These are phyloP conservation scores for Phellopilus nigrolimitatus DNA, from an alignment of 1,284 basidiomycete genomes.

Conservation along the genomic window DNA sequence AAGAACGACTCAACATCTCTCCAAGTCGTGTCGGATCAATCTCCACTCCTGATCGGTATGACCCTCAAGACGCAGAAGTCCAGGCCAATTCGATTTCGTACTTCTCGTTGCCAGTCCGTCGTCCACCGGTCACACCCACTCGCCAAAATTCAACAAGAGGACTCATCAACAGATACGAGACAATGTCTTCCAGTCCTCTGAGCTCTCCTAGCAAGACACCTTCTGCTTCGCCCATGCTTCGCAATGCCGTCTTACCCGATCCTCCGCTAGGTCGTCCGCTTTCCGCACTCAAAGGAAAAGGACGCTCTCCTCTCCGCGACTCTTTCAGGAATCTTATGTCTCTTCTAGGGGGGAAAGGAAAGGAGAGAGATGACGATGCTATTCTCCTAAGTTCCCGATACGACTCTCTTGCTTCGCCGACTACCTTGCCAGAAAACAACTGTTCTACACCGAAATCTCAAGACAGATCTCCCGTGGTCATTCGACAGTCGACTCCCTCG, in stretches of 20 bases:
- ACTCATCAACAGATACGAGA: slow-evolving; percentile 42
- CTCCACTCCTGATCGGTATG: background rate
- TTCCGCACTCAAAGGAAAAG: slow-evolving; percentile 21
- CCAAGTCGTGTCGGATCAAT: background rate
- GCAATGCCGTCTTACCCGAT: slow-evolving; percentile 15
- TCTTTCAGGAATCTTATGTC: slow-evolving; percentile 63
- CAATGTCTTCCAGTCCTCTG: slow-evolving; percentile 26
- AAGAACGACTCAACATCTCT: background rate
- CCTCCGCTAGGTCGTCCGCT: slow-evolving; percentile 15
- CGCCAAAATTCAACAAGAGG: slow-evolving; percentile 29
- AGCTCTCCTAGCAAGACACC: background rate
- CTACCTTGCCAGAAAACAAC: background rate
- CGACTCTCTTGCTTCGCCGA: slow-evolving; percentile 8
- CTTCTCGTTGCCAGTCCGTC: slow-evolving; percentile 1
- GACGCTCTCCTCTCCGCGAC: slow-evolving; percentile 53
- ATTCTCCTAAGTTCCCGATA: slow-evolving; percentile 10
- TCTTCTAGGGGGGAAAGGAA: slow-evolving; percentile 53
- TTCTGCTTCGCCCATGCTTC: background rate
- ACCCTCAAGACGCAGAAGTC: background rate
- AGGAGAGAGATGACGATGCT: slow-evolving; percentile 30
- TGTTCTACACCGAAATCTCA: background rate
- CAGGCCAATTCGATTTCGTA: no score
- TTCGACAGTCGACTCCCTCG: slow-evolving; percentile 18
- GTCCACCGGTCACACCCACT: background rate
- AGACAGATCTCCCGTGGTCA: background rate